Evolutionary conservation across 208 protist genomes (phyloP).

Genomic region (Acanthamoeba triangularis): DNA sequence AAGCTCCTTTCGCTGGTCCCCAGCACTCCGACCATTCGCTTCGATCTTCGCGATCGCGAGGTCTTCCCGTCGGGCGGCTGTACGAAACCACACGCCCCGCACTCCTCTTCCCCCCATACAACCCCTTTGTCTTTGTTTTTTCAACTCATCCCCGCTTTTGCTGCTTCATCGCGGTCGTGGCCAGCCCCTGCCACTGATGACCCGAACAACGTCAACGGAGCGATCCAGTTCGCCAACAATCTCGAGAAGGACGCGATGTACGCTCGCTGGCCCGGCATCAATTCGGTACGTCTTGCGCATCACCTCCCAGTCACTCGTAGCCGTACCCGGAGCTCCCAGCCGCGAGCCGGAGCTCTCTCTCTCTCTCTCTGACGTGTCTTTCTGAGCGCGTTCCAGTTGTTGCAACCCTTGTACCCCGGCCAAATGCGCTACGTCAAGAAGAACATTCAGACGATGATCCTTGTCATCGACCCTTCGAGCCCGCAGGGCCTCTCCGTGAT

Average conservation of each 20-base stretch:
- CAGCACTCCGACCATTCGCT: not conserved
- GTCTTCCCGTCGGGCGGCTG: not conserved
- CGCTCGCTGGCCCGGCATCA: conserved; percentile 66
- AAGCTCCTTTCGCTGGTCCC: conserved; percentile 32
- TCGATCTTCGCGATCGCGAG: conserved; percentile 53
- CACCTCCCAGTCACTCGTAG: too few relatives aligned
- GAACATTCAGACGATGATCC: conserved; percentile 92
- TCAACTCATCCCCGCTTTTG: not conserved
- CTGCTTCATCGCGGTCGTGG: not conserved
- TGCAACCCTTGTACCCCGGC: conserved; percentile 82
- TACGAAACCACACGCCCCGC: not conserved
- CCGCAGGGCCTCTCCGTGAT: not conserved
- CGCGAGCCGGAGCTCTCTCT: not conserved
- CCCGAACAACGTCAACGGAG: conserved; percentile 67
- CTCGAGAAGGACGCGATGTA: conserved; percentile 91
- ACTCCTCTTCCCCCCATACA: not conserved
- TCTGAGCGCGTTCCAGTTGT: not conserved
- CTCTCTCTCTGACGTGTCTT: not conserved
- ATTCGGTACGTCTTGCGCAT: not conserved
- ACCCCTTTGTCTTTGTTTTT: not conserved
- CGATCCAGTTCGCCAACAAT: conserved; percentile 92
- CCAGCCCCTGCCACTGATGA: not conserved
- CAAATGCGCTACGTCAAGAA: conserved; percentile 87
- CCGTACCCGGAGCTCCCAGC: not conserved
- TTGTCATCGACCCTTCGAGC: conserved; percentile 34